These are phyloP conservation scores for Annona squamosa DNA, from an alignment of 164 flowering plant species.

Conservation along the genomic window DNA sequence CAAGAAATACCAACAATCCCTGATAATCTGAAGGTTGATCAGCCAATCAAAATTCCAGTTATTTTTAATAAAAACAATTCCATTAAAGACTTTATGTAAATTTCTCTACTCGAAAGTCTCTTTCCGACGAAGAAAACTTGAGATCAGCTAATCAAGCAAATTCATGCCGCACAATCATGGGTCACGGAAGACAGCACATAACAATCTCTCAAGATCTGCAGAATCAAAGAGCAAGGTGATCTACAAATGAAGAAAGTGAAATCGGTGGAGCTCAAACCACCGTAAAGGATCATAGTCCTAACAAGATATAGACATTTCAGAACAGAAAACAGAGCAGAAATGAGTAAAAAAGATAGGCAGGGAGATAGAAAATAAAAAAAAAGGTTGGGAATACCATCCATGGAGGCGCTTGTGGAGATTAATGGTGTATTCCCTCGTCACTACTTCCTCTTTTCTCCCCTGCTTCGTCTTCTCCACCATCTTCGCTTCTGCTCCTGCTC, in stretches of 20 bases:
- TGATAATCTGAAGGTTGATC: too few species aligned
- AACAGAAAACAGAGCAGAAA: background rate
- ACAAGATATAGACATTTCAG: background rate
- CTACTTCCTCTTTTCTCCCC: constrained; percentile 66
- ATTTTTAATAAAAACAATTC: too few species aligned
- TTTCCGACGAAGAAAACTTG: background rate
- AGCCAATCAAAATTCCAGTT: too few species aligned
- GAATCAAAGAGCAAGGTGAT: background rate
- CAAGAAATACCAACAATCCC: too few species aligned
- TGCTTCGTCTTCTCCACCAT: constrained; percentile 49
- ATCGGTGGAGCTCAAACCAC: background rate
- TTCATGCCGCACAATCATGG: background rate
- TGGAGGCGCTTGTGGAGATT: constrained; percentile 67
- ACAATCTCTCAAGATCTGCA: too few species aligned
- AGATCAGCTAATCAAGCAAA: background rate
- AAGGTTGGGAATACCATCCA: constrained; percentile 26
- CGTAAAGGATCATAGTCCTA: background rate
- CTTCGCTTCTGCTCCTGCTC: background rate
- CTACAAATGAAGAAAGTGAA: background rate
- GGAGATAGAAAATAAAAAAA: background rate
- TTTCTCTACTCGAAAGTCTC: too few species aligned
- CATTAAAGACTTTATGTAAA: too few species aligned
- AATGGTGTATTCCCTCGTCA: constrained; percentile 62
- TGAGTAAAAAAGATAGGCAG: background rate
- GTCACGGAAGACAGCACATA: background rate